Conservation (phyloP, 371 early-diverging fungal genomes). For the Mortierella sp. region DNA sequence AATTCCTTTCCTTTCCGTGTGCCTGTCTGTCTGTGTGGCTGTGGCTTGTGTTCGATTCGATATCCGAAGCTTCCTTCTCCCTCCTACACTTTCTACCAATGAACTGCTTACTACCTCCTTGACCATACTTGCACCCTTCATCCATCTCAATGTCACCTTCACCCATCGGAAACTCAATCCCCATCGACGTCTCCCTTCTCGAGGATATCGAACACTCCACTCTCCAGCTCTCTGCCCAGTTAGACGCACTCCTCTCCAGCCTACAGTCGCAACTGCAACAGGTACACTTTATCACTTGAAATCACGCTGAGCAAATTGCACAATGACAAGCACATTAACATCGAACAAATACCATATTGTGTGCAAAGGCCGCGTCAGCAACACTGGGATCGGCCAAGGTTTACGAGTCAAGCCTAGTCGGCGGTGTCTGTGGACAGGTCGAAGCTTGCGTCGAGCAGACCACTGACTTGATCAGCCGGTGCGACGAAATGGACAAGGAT, state of each 20-base stretch:
- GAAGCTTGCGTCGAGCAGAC: slow-evolving; percentile 54
- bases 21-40: no score
- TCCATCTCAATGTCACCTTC: slow-evolving; percentile 7
- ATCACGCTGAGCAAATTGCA: background rate
- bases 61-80: no score
- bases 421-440: slow-evolving; percentile 49
- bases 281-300: slow-evolving; percentile 7
- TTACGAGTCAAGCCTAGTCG: slow-evolving; percentile 45
- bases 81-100: background rate
- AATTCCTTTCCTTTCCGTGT: background rate
- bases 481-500: slow-evolving; percentile 66
- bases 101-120: no score
- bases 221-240: slow-evolving; percentile 46
- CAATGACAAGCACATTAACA: background rate
- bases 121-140: background rate
- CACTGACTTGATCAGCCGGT: slow-evolving; percentile 60
- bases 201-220: slow-evolving; percentile 55
- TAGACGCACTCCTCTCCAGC: slow-evolving; percentile 35
- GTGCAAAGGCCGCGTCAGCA: slow-evolving; percentile 27
- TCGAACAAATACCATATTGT: background rate
- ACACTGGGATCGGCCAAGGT: slow-evolving; percentile 43
- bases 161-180: slow-evolving; percentile 53
- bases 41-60: no score
- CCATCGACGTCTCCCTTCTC: slow-evolving; percentile 51
- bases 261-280: slow-evolving; percentile 36